phyloP scores from a whole-genome alignment of 2,329 filamentous ascomycete genomes.

The Karstenula rhodostoma region DNA sequence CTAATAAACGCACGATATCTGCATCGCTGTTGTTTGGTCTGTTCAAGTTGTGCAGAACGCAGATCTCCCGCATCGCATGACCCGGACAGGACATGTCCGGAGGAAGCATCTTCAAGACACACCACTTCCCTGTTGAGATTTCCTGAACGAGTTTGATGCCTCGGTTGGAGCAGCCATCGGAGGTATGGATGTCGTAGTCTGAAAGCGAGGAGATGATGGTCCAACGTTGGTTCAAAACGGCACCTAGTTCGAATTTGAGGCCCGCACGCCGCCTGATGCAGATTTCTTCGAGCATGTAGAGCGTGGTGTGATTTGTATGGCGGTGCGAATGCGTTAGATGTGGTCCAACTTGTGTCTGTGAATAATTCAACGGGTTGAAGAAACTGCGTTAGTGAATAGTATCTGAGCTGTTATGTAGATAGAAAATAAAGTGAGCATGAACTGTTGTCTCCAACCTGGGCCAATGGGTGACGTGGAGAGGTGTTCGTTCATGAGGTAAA shows the following conservation, averaged over 20 bases:
- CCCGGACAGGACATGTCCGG: constrained; percentile 2
- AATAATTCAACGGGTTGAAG: background rate
- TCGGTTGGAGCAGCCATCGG: constrained; percentile 6
- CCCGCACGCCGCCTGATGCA: constrained; percentile 8
- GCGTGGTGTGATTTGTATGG: no score
- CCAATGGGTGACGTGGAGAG: background rate
- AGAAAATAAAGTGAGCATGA: background rate
- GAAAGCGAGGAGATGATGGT: background rate
- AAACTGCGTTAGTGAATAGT: no score
- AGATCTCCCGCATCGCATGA: constrained; percentile 9
- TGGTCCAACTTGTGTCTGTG: background rate
- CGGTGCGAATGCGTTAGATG: background rate
- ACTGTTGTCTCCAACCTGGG: background rate
- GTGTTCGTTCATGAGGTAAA: background rate
- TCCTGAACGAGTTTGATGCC: constrained; percentile 8
- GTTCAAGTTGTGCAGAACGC: background rate
- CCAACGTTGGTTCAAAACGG: background rate
- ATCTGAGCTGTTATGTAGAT: no score
- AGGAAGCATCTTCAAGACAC: constrained; percentile 4
- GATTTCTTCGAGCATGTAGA: constrained; percentile 10
- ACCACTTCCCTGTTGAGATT: background rate
- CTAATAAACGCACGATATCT: background rate
- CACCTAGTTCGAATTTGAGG: constrained; percentile 3
- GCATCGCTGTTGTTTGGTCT: background rate
- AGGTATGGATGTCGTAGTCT: background rate